Conservation (phyloP, 345 rosid species). For the Acer campestre region DNA sequence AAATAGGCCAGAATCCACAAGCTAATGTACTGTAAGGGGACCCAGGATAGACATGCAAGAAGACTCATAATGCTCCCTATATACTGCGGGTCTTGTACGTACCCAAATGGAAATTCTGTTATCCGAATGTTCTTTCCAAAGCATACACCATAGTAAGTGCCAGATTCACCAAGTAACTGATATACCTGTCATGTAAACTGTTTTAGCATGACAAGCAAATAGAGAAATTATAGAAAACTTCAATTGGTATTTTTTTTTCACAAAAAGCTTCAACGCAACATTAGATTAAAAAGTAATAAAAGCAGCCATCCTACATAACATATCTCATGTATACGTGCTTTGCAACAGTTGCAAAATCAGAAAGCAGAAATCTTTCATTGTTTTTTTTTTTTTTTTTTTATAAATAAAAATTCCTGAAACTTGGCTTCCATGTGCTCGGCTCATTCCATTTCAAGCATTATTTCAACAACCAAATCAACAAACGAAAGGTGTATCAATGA, state of each 20-base stretch:
- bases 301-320: neutral
- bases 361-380: neutral
- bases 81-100: conserved; percentile 86
- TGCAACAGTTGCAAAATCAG: neutral
- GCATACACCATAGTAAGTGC: conserved; percentile 85
- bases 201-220: neutral
- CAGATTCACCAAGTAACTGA: conserved; percentile 88
- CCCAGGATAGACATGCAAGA: conserved; percentile 72
- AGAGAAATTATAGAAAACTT: neutral
- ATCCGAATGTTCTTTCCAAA: conserved; percentile 89
- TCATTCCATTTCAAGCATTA: neutral
- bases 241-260: neutral
- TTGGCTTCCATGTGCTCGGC: neutral
- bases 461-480: neutral
- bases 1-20: conserved; percentile 75
- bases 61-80: conserved; percentile 87
- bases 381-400: neutral
- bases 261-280: conserved; percentile 3
- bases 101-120: conserved; percentile 86
- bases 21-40: conserved; percentile 78
- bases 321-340: neutral
- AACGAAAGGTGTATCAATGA: neutral
- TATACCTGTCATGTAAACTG: conserved; percentile 57
- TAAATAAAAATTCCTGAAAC: too few species aligned
- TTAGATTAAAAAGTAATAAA: neutral